A percentile compares a stretch with the other conserved stretches of the same genome.
These are phyloP conservation scores for Teunomyces lycoperdinae DNA, from an alignment of 805 yeast species.

Conservation along the genomic window DNA sequence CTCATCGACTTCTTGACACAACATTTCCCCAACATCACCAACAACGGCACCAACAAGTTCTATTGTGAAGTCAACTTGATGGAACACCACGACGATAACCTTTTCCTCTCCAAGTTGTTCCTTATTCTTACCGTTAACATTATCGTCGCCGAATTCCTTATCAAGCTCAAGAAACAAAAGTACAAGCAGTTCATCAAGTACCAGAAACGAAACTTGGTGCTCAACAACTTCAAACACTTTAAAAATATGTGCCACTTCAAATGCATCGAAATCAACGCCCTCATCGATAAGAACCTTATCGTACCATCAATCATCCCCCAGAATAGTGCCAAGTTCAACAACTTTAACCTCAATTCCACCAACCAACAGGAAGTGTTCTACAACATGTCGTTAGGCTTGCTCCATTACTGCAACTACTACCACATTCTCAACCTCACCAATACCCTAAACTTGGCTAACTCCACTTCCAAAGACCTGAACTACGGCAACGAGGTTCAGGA, in stretches of 20 bases:
- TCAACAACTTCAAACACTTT: conserved; percentile 20
- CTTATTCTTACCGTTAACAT: conserved; percentile 25
- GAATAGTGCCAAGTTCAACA: conserved; percentile 6
- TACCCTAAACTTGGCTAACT: conserved; percentile 14
- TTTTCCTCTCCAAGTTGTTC: conserved; percentile 23
- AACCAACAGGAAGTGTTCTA: conserved; percentile 29
- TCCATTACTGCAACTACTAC: conserved; percentile 31
- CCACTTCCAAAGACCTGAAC: conserved; percentile 11
- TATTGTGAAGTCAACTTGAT: conserved; percentile 15
- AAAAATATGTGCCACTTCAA: conserved; percentile 25
- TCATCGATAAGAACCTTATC: conserved; percentile 19
- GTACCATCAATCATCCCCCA: conserved; percentile 17
- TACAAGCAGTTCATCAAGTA: conserved; percentile 18
- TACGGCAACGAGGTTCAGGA: conserved; percentile 22
- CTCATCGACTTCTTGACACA: conserved; percentile 20
- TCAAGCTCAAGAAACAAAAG: conserved; percentile 26
- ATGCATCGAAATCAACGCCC: conserved; percentile 25
- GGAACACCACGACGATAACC: conserved; percentile 24
- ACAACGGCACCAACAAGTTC: conserved; percentile 3
- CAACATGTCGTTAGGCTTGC: conserved; percentile 24
- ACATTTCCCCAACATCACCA: conserved; percentile 10
- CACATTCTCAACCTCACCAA: conserved; percentile 27
- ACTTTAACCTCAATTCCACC: conserved; percentile 12
- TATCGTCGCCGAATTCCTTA: conserved; percentile 27
- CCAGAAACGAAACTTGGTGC: conserved; percentile 14